Conservation (phyloP, 1,139 yeast genomes). For the Waltiozyma sp. region DNA sequence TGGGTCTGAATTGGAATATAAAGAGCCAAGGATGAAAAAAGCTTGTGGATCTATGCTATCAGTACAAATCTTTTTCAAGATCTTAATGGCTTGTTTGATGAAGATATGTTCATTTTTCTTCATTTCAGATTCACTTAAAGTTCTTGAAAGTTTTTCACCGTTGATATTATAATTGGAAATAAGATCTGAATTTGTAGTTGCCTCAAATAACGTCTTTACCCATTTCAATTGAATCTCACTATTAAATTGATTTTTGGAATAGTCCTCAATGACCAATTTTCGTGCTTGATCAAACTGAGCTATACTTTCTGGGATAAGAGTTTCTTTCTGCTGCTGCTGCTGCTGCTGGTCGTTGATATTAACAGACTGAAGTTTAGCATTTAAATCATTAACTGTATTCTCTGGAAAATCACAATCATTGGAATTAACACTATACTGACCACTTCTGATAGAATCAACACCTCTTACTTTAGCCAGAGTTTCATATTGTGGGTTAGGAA, state of each 20-base stretch:
- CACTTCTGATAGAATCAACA: not conserved
- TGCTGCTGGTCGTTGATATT: not conserved
- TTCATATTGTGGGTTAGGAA: not conserved
- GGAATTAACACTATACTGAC: not conserved
- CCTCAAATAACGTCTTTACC: slow-evolving; percentile 38
- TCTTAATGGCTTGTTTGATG: slow-evolving; percentile 44
- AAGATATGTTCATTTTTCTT: slow-evolving; percentile 43
- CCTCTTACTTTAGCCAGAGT: not conserved
- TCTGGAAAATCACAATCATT: not conserved
- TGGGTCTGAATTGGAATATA: slow-evolving; percentile 40
- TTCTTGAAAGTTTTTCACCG: slow-evolving; percentile 28
- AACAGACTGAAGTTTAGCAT: not conserved
- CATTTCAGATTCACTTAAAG: slow-evolving; percentile 25
- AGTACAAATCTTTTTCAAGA: slow-evolving; percentile 39
- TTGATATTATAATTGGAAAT: slow-evolving; percentile 32
- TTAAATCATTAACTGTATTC: not conserved
- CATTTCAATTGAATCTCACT: slow-evolving; percentile 37
- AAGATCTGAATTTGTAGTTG: slow-evolving; percentile 29
- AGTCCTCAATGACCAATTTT: slow-evolving; percentile 24
- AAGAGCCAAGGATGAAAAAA: slow-evolving; percentile 44
- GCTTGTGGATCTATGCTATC: slow-evolving; percentile 37
- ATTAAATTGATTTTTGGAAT: slow-evolving; percentile 23
- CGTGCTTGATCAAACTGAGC: slow-evolving; percentile 19
- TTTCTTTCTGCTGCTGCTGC: not conserved
- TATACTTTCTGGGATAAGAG: slow-evolving; percentile 4